Evolutionary conservation across 306 rosid species (phyloP), one percentile per base, ranked within the genome.

Genomic region (Lathyrus aphaca): DNA sequence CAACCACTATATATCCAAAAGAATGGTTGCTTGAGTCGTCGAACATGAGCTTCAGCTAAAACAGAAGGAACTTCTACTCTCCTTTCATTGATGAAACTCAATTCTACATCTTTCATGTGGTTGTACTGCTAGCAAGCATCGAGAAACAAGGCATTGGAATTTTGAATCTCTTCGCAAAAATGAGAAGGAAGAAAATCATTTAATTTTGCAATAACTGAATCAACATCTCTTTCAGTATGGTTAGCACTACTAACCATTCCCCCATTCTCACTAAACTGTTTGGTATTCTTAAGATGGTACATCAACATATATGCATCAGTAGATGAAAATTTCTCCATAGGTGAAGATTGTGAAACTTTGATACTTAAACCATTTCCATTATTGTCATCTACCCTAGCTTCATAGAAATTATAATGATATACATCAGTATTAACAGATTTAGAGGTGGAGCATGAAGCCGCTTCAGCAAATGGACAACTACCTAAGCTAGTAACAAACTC

Each of bases 241-340:
- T 72, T 77, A 64, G 67, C 85, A 78, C 42, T 82, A 79, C 45
- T 68, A 55, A 18, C 74, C 74, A 42, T 54, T 38, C 12, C 61
- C 43, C 68, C 69, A 51, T 73, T 74, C 58, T 71, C 77, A 56
- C 64, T 48, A 3, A 66, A 85, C 73, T 67, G 68, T 39, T 23
- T 58, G 3, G 68, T 38, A 48, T 45, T 48, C 80, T 87, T 88
- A 72, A 82, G 87, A 82, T 78, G 90, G 81, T 90, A 93, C 98
- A 93, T 93, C 86, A 93, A 71, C 98, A 93, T 88, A 73, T 93
- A 93, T 5, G 97, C 97, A 82, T 93, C 98, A 58, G 80, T 83
- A 46, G 97, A 93, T 77, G 96, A 84, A 86, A 88, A 90, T 64
- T 77, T 79, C 71, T 82, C 86, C 43, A 68, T 70, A 51, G 38